Evolutionary conservation across 306 rosid genomes (phyloP).

Genomic region (Citrullus amarus): DNA sequence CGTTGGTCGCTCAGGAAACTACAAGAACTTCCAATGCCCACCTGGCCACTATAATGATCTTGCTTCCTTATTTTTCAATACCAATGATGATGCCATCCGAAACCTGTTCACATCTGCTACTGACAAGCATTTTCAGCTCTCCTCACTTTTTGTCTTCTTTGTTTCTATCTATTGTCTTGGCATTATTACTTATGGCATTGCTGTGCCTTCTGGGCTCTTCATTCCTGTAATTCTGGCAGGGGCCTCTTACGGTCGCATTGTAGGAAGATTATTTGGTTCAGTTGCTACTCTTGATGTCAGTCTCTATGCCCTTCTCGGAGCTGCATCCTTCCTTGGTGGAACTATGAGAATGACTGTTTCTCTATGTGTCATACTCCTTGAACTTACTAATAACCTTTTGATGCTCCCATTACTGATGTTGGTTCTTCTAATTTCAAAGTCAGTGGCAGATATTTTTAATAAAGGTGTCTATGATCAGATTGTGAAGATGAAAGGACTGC

Average conservation of each 20-base stretch:
- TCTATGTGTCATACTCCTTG: conserved; percentile 69
- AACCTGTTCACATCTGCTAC: conserved; percentile 44
- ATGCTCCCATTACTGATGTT: conserved; percentile 69
- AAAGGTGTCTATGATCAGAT: conserved; percentile 78
- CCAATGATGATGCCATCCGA: conserved; percentile 76
- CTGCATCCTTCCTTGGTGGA: conserved; percentile 90
- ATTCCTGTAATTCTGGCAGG: conserved; percentile 85
- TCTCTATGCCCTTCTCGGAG: conserved; percentile 80
- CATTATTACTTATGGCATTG: conserved; percentile 71
- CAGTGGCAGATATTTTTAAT: conserved; percentile 66
- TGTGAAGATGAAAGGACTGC: conserved; percentile 53
- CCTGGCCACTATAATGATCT: conserved; percentile 65
- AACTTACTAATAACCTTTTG: conserved; percentile 63
- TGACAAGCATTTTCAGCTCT: conserved; percentile 39
- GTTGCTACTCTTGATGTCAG: conserved; percentile 44
- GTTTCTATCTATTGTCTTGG: conserved; percentile 48
- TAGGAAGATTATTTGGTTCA: conserved; percentile 40
- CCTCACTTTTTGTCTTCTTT: conserved; percentile 57
- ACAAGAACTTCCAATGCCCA: conserved; percentile 63
- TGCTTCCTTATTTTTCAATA: conserved; percentile 74
- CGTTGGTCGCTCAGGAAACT: conserved; percentile 45
- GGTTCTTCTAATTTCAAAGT: conserved; percentile 60
- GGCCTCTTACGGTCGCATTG: conserved; percentile 71
- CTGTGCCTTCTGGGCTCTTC: conserved; percentile 82
- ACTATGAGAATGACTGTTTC: conserved; percentile 99